Percentiles rank a stretch among this genome's conserved stretches.
phyloP scores from a whole-genome alignment of 139 green algal genomes.

The Chlorella ohadii region DNA sequence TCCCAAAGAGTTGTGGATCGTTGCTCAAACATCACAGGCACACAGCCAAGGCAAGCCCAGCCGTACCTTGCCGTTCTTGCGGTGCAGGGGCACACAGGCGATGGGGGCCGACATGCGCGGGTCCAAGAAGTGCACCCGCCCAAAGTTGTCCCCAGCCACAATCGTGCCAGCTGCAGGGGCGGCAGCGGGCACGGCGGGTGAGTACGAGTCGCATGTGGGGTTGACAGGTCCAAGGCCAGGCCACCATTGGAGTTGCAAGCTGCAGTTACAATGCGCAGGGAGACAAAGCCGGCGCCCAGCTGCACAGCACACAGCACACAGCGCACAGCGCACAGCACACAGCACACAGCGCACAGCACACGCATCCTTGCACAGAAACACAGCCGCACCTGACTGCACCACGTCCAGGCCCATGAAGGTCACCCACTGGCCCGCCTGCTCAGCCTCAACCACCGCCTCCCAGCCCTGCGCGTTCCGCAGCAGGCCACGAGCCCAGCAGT shows the following conservation, averaged over 20 bases:
- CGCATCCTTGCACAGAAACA: neutral
- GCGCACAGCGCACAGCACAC: too few species aligned
- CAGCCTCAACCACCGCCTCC: conserved; percentile 10
- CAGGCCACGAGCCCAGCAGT: too few species aligned
- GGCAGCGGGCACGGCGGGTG: neutral
- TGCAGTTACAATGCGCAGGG: too few species aligned
- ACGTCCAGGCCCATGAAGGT: conserved; percentile 45
- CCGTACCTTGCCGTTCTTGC: conserved; percentile 43
- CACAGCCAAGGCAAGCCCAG: neutral
- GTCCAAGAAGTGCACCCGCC: conserved; percentile 70
- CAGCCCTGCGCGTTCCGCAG: conserved; percentile 11
- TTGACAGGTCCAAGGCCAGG: too few species aligned
- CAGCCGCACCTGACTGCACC: neutral
- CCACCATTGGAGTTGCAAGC: too few species aligned
- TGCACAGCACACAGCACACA: too few species aligned
- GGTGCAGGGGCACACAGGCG: neutral
- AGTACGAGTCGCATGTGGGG: neutral
- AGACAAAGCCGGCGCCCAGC: too few species aligned
- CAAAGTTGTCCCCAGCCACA: conserved; percentile 72
- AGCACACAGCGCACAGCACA: too few species aligned
- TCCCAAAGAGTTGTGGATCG: too few species aligned
- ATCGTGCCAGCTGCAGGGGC: conserved; percentile 6
- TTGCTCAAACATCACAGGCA: too few species aligned
- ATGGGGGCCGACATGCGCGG: conserved; percentile 25
- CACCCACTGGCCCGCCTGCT: conserved; percentile 22